These are phyloP conservation scores for Backusella psychrophila DNA, from an alignment of 192 early-diverging fungal genomes.

Conservation along the genomic window DNA sequence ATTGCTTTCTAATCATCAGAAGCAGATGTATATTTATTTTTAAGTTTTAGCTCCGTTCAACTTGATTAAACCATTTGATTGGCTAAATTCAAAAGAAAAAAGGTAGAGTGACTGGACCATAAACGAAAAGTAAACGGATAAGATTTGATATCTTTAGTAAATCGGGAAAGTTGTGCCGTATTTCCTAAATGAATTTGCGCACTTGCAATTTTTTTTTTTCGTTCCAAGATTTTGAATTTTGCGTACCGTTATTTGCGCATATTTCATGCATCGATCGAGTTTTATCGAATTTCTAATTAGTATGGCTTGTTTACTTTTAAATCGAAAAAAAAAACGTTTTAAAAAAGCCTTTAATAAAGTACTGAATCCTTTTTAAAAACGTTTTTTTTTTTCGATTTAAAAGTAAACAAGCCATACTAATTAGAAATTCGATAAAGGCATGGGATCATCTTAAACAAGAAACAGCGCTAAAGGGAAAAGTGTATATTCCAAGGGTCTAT, in stretches of 20 bases:
- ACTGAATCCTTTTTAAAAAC: too few species aligned
- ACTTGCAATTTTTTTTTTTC: too few species aligned
- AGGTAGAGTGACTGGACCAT: background rate
- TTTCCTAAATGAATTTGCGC: too few species aligned
- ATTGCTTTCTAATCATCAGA: background rate
- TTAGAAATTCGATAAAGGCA: constrained; percentile 68
- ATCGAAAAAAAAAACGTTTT: too few species aligned
- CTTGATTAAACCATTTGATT: background rate
- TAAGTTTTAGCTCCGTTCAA: background rate
- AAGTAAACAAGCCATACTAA: too few species aligned
- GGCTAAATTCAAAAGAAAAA: background rate
- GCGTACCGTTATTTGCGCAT: too few species aligned
- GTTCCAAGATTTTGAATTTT: too few species aligned
- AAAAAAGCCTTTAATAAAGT: too few species aligned
- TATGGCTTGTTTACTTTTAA: too few species aligned
- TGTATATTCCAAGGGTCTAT: constrained; percentile 79
- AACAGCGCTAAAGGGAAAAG: constrained; percentile 40
- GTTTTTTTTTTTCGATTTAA: too few species aligned
- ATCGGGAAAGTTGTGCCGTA: background rate
- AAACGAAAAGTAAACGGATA: background rate
- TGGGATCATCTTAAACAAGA: constrained; percentile 51
- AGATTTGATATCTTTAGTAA: background rate
- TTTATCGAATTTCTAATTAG: too few species aligned
- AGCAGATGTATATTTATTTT: background rate
- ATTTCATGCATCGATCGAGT: too few species aligned